These are phyloP conservation scores for Taxillus chinensis DNA, from an alignment of 164 flowering plant genomes.

Conservation along the genomic window DNA sequence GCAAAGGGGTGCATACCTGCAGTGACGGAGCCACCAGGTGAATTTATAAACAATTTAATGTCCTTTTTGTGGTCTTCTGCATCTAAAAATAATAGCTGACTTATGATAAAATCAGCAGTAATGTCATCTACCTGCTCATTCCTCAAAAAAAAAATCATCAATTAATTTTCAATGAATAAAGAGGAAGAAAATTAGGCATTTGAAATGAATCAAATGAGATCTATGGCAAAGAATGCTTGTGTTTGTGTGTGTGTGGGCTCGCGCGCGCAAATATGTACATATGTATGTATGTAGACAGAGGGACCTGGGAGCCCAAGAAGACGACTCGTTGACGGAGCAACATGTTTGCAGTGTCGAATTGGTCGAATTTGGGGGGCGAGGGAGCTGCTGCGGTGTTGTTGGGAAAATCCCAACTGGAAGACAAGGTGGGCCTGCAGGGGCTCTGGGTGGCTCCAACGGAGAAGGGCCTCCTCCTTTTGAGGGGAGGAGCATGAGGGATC, in stretches of 20 bases:
- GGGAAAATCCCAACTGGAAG: conserved; percentile 54
- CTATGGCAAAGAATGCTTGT: background rate
- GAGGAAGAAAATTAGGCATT: background rate
- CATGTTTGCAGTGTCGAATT: conserved; percentile 79
- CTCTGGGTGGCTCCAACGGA: conserved; percentile 20
- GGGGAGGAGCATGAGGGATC: background rate
- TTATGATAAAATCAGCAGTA: conserved; percentile 76
- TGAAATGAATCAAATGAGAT: background rate
- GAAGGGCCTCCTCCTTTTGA: conserved; percentile 15
- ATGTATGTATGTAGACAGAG: background rate
- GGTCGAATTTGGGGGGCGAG: conserved; percentile 59
- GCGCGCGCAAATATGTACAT: too few species aligned
- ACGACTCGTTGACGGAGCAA: conserved; percentile 87
- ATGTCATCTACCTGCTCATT: conserved; percentile 63
- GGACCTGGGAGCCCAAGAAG: conserved; percentile 79
- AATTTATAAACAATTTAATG: conserved; percentile 76
- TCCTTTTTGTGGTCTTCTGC: conserved; percentile 77
- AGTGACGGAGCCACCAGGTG: conserved; percentile 89
- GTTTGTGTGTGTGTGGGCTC: background rate
- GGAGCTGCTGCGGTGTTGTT: conserved; percentile 22
- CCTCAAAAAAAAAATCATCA: conserved; percentile 1
- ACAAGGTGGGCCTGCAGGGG: conserved; percentile 20
- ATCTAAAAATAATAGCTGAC: conserved; percentile 79
- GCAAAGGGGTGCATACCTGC: conserved; percentile 44
- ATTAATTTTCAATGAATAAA: background rate